Base-by-base conservation (phyloP, 495 filamentous ascomycete genomes). In the Lophiostoma macrostomum region DNA sequence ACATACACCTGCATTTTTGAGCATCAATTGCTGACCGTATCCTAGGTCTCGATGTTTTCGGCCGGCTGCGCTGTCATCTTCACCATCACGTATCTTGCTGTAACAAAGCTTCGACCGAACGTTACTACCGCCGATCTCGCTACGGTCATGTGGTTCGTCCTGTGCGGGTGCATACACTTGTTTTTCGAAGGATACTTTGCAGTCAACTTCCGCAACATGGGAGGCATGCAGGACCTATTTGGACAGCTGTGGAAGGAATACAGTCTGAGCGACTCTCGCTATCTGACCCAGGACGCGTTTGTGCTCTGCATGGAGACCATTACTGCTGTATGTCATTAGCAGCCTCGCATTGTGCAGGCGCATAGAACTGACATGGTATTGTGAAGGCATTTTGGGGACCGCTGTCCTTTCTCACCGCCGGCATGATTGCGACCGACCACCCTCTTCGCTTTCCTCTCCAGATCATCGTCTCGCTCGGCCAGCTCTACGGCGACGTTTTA, bases 231-330 rank as follows among this genome's bases (percentile, higher is more conserved):
- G 65, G 78, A 82, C 54, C 62, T 90, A 0, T 81, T 90, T 34
- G 85, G 84, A 0, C 87, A 93, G 69, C 69, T 93, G 29, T 94
- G 88, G 88, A 94, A 93, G 63, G 88, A 94, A 64, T 94, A 94
- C 73, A 77, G 86, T 5, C 74, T 86, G 30, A 89, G 86, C 14
- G 88, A 94, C 68, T 90, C 87, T 24, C 79, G 88, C 29, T 94
- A 94, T 58, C 72, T 94, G 64, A 88, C 82, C 4, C 79, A 80
- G 7, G 84, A 95, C 61, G 76, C 81, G 0, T 86, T 94, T 64
- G 88, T 94, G 52, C 72, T 94, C 2, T 88, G 86, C 62, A 84
- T 95, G 70, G 90, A 95, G 73, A 80, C 76, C 13, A 80, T 95
- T 48, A 95, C 90, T 1, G 80, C 81, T 16, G 88, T 91, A 73